These are phyloP conservation scores for Amanita fuliginea DNA, from an alignment of 768 basidiomycete genomes.

Conservation along the genomic window DNA sequence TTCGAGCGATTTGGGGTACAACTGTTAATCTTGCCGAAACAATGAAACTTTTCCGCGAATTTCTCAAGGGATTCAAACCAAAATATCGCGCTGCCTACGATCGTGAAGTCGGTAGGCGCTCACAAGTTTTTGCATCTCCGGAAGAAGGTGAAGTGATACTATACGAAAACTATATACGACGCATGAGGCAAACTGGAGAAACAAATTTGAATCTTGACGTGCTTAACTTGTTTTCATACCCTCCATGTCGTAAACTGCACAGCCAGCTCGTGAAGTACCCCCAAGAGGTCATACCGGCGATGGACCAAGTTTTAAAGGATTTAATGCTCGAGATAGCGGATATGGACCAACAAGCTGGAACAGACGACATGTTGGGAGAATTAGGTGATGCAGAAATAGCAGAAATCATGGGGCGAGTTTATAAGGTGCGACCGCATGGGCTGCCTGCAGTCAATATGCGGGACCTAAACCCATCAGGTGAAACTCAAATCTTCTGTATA, in stretches of 20 bases:
- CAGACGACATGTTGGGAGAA: conserved; percentile 66
- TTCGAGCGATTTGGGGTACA: conserved; percentile 95
- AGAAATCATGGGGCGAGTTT: conserved; percentile 79
- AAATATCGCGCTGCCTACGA: conserved; percentile 78
- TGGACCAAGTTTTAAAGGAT: conserved; percentile 95
- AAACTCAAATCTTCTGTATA: conserved; percentile 9
- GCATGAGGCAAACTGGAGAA: conserved; percentile 87
- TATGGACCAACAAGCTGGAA: conserved; percentile 57
- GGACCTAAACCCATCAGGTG: conserved; percentile 87
- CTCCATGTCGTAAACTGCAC: conserved; percentile 73
- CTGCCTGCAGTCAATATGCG: conserved; percentile 85
- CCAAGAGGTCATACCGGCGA: conserved; percentile 92
- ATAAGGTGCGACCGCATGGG: conserved; percentile 91
- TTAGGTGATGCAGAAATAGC: conserved; percentile 79
- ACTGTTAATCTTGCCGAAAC: conserved; percentile 87
- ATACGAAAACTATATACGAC: conserved; percentile 74
- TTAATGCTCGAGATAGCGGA: conserved; percentile 84
- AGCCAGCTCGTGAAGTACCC: conserved; percentile 86
- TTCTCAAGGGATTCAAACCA: conserved; percentile 85
- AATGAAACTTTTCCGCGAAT: conserved; percentile 84
- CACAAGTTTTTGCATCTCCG: conserved; percentile 41
- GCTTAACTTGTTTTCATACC: conserved; percentile 77
- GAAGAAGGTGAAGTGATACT: conserved; percentile 57
- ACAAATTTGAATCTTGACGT: conserved; percentile 90
- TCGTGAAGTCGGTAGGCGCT: conserved; percentile 43